Evolutionary conservation across 805 yeast genomes (phyloP).

Genomic region (Kuraishia cidri): DNA sequence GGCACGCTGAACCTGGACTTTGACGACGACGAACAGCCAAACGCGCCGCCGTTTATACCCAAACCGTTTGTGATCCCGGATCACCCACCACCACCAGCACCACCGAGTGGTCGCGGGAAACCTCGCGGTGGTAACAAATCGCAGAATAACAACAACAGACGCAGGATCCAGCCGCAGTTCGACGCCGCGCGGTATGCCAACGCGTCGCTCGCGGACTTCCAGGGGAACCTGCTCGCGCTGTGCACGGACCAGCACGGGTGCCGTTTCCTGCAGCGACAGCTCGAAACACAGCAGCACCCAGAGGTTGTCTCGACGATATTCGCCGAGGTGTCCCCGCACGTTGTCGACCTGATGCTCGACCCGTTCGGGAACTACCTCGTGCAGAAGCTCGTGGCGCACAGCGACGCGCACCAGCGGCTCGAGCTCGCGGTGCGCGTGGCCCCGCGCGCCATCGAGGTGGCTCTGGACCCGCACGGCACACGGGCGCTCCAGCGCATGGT

Average conservation of each 20-base stretch:
- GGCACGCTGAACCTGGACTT: conserved; percentile 3
- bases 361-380: conserved; percentile 96
- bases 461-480: conserved; percentile 93
- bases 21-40: no score
- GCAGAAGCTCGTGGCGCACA: conserved; percentile 81
- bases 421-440: conserved; percentile 63
- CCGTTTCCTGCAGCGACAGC: conserved; percentile 79
- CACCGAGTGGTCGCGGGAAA: neutral
- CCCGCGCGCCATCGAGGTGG: conserved; percentile 67
- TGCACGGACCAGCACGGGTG: conserved; percentile 98
- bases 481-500: conserved; percentile 90
- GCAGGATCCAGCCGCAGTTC: no score
- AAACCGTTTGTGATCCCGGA: neutral
- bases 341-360: conserved; percentile 85
- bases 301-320: conserved; percentile 68
- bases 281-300: conserved; percentile 59
- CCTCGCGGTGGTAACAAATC: neutral
- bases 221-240: conserved; percentile 65
- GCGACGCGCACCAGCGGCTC: conserved; percentile 61
- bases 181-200: conserved; percentile 59
- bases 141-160: no score
- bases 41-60: neutral
- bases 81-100: neutral
- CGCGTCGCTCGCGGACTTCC: conserved; percentile 59
- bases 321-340: conserved; percentile 67